A percentile compares a stretch with the other conserved stretches of the same genome.
Evolutionary conservation across 768 basidiomycete species (phyloP).

Genomic region (Boletus barrowsii): DNA sequence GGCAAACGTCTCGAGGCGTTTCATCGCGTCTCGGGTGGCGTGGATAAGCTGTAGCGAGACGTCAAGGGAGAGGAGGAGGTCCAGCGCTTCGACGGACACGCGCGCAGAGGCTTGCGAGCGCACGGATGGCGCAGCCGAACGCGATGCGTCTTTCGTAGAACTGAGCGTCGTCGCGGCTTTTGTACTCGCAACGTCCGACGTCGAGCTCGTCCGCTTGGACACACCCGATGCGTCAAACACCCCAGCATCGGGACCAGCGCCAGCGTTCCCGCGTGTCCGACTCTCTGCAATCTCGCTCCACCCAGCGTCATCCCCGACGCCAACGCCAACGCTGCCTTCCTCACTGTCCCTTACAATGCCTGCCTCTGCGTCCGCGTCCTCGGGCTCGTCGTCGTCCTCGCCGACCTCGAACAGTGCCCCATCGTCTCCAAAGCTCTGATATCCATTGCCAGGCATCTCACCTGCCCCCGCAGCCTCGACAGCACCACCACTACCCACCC

Average conservation of each 20-base stretch:
- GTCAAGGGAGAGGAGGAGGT: conserved; percentile 89
- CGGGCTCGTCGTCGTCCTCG: conserved; percentile 35
- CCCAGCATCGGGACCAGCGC: background rate
- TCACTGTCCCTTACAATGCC: too few relatives aligned
- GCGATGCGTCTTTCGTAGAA: background rate
- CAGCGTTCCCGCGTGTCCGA: background rate
- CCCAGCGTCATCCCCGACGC: conserved; percentile 20
- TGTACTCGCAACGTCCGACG: background rate
- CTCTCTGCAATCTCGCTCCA: conserved; percentile 22
- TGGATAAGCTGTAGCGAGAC: conserved; percentile 90
- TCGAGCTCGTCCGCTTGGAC: background rate
- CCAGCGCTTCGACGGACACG: conserved; percentile 45
- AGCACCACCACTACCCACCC: conserved; percentile 49
- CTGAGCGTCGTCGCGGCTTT: background rate
- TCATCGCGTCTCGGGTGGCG: conserved; percentile 85
- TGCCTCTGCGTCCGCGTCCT: conserved; percentile 2
- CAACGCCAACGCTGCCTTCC: background rate
- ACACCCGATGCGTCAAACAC: background rate
- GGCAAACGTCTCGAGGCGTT: conserved; percentile 87
- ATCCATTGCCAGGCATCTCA: conserved; percentile 8
- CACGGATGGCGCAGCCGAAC: background rate
- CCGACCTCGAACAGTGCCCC: conserved; percentile 53
- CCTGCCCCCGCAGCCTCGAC: background rate
- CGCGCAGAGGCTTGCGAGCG: conserved; percentile 20
- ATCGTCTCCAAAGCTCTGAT: conserved; percentile 25